phyloP scores from a whole-genome alignment of 2,329 filamentous ascomycete genomes.

The Chaetomium globosum region DNA sequence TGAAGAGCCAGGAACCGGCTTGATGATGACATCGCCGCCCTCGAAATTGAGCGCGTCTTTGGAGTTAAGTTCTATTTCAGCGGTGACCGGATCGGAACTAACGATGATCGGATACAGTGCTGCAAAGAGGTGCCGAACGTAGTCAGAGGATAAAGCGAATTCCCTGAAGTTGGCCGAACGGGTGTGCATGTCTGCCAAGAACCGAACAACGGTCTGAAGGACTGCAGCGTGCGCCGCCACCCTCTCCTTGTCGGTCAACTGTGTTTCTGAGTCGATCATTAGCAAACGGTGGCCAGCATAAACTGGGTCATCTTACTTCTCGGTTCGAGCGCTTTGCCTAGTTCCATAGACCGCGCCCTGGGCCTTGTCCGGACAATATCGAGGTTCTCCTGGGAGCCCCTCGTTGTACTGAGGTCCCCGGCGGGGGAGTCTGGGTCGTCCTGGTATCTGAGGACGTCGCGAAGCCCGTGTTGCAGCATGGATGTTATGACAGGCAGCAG shows the following conservation, averaged over 20 bases:
- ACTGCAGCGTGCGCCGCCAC: conserved; percentile 64
- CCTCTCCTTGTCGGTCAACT: conserved; percentile 51
- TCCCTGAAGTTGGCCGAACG: conserved; percentile 78
- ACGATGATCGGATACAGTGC: conserved; percentile 87
- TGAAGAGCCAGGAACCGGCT: conserved; percentile 66
- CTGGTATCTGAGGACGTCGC: conserved; percentile 66
- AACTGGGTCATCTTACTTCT: conserved; percentile 48
- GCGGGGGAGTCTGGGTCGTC: conserved; percentile 61
- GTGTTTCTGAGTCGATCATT: conserved; percentile 42
- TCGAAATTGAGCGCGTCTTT: conserved; percentile 83
- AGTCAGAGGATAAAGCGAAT: conserved; percentile 77
- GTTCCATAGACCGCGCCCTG: conserved; percentile 66
- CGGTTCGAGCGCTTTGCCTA: conserved; percentile 61
- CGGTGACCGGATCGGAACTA: conserved; percentile 77
- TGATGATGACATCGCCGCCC: conserved; percentile 80
- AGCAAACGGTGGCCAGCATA: conserved; percentile 5
- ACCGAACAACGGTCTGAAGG: conserved; percentile 75
- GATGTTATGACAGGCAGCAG: conserved; percentile 76
- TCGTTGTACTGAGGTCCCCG: conserved; percentile 34
- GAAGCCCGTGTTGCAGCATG: conserved; percentile 85
- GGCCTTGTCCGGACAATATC: conserved; percentile 43
- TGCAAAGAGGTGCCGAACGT: conserved; percentile 75
- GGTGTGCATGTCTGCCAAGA: conserved; percentile 76
- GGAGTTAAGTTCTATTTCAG: conserved; percentile 85
- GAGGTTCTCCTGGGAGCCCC: conserved; percentile 34